Conservation (phyloP, 148 eudicot species). For the Arctostaphylos glauca region DNA sequence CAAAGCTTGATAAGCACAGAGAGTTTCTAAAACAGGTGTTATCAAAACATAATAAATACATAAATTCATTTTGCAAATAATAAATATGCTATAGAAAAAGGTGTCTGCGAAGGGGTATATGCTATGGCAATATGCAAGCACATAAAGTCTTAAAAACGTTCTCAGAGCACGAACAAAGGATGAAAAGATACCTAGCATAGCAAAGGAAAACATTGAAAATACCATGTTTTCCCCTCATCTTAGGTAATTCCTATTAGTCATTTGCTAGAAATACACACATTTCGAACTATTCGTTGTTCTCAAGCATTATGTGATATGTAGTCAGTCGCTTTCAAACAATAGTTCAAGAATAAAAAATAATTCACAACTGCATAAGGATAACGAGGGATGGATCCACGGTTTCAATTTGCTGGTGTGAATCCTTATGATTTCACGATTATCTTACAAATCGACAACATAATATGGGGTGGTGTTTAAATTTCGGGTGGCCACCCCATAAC, state of each 20-base stretch:
- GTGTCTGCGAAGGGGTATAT: not conserved
- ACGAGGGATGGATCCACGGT: not conserved
- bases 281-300: not conserved
- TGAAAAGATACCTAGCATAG: not conserved
- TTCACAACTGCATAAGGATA: not conserved
- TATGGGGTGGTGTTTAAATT: too few species aligned
- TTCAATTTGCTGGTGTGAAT: not conserved
- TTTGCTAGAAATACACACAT: not conserved
- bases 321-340: not conserved
- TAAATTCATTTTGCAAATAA: not conserved
- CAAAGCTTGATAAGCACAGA: not conserved
- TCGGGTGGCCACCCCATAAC: too few species aligned
- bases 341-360: not conserved
- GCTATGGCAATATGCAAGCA: not conserved
- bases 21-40: not conserved
- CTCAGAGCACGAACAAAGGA: not conserved
- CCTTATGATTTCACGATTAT: not conserved
- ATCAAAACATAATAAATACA: slow-evolving; percentile 3
- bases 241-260: not conserved
- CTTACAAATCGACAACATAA: too few species aligned
- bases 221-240: not conserved
- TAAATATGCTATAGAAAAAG: not conserved
- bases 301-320: too few species aligned
- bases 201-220: not conserved
- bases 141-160: not conserved